Conservation (phyloP, 257 asterid species). For the Nyctanthes arbortristis region DNA sequence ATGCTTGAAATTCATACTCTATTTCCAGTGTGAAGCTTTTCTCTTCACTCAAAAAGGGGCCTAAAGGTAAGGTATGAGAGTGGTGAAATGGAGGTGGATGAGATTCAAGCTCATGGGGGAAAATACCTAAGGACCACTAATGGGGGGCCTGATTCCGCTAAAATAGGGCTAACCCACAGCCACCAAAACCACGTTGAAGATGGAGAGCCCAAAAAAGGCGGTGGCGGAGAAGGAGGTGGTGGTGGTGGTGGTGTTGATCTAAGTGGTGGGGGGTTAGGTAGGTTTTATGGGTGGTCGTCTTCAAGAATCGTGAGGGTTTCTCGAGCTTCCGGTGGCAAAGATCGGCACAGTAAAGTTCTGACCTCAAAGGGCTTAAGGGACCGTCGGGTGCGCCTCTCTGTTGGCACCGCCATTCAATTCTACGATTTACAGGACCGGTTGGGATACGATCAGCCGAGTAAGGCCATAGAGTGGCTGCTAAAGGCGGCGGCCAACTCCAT, state of each 20-base stretch:
- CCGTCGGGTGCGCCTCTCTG: conserved; percentile 72
- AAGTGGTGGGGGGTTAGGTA: conserved; percentile 15
- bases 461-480: conserved; percentile 83
- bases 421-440: conserved; percentile 73
- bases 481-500: conserved; percentile 62
- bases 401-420: conserved; percentile 67
- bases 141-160: conserved; percentile 24
- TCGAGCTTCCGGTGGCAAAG: conserved; percentile 38
- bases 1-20: conserved; percentile 18
- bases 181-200: conserved; percentile 38
- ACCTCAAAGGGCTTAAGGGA: conserved; percentile 46
- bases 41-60: conserved; percentile 6
- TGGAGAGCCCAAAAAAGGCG: conserved; percentile 23
- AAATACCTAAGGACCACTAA: conserved; percentile 37
- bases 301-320: conserved; percentile 38
- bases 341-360: conserved; percentile 39
- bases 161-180: conserved; percentile 12
- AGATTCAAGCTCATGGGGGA: conserved; percentile 38
- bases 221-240: neutral
- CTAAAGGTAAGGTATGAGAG: conserved; percentile 42
- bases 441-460: conserved; percentile 82
- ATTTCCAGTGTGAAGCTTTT: too few relatives aligned
- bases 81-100: conserved; percentile 53
- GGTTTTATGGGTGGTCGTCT: conserved; percentile 29
- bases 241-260: conserved; percentile 24